These are phyloP conservation scores for Triadica sebifera DNA, from an alignment of 345 rosid species.

Conservation along the genomic window DNA sequence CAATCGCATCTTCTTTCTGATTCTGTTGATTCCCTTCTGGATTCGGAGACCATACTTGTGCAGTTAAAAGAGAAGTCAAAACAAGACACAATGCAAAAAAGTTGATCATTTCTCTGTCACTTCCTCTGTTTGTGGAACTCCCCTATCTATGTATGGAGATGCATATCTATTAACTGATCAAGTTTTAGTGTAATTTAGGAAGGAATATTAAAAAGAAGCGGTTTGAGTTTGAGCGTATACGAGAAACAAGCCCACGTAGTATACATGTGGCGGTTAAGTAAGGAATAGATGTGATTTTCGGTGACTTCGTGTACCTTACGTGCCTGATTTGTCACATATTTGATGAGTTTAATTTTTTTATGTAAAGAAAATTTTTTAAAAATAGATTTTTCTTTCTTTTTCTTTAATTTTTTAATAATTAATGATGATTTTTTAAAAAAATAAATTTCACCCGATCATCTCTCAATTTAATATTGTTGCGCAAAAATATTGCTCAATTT, in stretches of 20 bases:
- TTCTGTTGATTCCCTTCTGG: slow-evolving; percentile 11
- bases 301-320: neutral
- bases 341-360: no score
- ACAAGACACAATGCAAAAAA: slow-evolving; percentile 52
- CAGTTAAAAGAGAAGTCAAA: slow-evolving; percentile 45
- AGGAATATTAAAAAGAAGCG: neutral
- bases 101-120: slow-evolving; percentile 46
- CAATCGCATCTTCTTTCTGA: slow-evolving; percentile 39
- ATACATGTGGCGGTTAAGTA: neutral
- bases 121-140: neutral
- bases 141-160: neutral
- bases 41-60: slow-evolving; percentile 57
- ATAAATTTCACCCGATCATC: no score
- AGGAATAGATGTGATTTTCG: no score
- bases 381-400: no score
- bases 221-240: neutral
- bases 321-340: no score
- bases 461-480: no score
- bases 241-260: neutral
- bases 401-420: no score
- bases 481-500: no score
- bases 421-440: no score
- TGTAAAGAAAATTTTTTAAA: no score
- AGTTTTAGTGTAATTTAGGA: neutral
- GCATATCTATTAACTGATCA: no score